phyloP scores from a whole-genome alignment of 257 asterid genomes.

The Ligustrum vulgare region DNA sequence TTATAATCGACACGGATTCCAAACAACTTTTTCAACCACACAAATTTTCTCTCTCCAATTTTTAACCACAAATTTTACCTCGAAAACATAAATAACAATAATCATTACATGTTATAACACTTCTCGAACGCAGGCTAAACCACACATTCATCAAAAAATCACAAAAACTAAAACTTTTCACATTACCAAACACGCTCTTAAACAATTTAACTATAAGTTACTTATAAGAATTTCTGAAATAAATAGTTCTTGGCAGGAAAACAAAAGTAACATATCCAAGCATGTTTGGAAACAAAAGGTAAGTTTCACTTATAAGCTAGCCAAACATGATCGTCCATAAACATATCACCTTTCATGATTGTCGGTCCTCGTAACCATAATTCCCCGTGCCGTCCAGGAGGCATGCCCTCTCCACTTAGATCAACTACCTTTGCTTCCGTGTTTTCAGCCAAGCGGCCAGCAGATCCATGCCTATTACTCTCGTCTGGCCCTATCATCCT shows the following conservation, averaged over 20 bases:
- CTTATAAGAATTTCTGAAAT: not conserved
- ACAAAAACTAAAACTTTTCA: too few species aligned
- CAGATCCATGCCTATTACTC: slow-evolving; percentile 57
- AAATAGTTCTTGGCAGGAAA: not conserved
- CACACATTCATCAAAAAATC: too few species aligned
- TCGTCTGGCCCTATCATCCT: slow-evolving; percentile 63
- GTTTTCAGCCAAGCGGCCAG: slow-evolving; percentile 64
- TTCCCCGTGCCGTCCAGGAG: slow-evolving; percentile 77
- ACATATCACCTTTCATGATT: slow-evolving; percentile 72
- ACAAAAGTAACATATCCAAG: not conserved
- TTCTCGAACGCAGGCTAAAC: too few species aligned
- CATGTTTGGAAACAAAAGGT: not conserved
- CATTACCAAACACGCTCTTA: too few species aligned
- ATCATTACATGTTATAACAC: too few species aligned
- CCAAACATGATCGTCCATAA: not conserved
- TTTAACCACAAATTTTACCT: too few species aligned
- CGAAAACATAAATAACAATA: too few species aligned
- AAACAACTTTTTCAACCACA: too few species aligned
- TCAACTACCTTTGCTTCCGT: slow-evolving; percentile 84
- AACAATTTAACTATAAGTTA: not conserved
- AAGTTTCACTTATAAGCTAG: not conserved
- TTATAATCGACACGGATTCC: too few species aligned
- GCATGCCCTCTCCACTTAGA: slow-evolving; percentile 66
- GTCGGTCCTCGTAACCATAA: slow-evolving; percentile 80
- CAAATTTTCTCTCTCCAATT: too few species aligned